Conservation (phyloP, 768 basidiomycete species). For the Boletus vinaceobasis region DNA sequence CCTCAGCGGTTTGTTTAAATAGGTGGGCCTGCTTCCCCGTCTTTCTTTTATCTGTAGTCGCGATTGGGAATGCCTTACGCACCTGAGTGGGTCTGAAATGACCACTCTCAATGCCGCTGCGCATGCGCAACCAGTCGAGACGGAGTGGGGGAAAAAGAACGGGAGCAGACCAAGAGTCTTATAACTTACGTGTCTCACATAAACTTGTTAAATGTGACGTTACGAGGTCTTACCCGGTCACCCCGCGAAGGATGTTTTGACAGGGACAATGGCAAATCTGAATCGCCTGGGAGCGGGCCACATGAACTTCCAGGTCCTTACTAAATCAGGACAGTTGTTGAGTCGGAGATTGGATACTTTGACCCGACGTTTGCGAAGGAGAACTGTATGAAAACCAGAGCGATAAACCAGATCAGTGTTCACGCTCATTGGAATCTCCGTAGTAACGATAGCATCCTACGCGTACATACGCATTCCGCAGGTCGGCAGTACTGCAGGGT, state of each 20-base stretch:
- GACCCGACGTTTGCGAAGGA: no score
- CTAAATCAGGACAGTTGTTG: background rate
- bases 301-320: background rate
- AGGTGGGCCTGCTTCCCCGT: background rate
- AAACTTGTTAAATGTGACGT: background rate
- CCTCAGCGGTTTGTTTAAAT: background rate
- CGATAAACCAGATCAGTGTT: background rate
- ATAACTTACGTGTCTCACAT: background rate
- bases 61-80: background rate
- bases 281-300: background rate
- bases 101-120: background rate
- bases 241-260: background rate
- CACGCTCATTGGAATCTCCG: background rate
- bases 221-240: background rate
- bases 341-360: background rate
- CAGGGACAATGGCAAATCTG: background rate
- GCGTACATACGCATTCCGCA: background rate
- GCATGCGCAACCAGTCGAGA: background rate
- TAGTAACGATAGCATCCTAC: background rate
- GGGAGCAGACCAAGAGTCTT: background rate
- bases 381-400: background rate
- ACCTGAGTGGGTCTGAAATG: slow-evolving; percentile 1
- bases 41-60: background rate
- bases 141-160: background rate
- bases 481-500: background rate